Base-by-base conservation (phyloP, 2,329 filamentous ascomycete genomes). In the Penicillium sp. region DNA sequence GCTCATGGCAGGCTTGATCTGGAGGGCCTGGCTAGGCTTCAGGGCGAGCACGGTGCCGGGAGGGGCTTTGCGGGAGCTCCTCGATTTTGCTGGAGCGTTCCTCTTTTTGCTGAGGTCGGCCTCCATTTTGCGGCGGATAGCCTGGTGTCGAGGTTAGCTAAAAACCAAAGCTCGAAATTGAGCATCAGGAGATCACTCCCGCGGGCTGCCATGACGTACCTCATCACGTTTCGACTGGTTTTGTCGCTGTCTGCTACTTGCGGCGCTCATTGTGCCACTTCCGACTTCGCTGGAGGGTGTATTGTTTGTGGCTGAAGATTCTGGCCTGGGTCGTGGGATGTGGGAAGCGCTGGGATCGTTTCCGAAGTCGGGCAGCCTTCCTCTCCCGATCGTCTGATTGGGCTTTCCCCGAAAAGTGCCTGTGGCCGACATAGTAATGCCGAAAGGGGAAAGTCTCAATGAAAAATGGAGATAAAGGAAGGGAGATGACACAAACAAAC, bases 201-300 rank as follows among this genome's bases (percentile, higher is more conserved):
- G 43, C 42, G 57, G 33, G 37, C 35, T 21, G 43, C 46, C 38
- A 55, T 60, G 45, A 62, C 85, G 71, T 82, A 99, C 94, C 89
- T 99, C 94, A 88, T 99, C 94, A 78, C 93, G 88, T 81, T 97
- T 97, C 67, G 88, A 89, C 83, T 97, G 93, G 80, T 97, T 97
- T 77, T 93, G 90, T 72, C 94, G 86, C 77, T 94, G 90, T 72
- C 94, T 87, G 78, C 93, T 97, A 77, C 93, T 97, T 54, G 73
- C 73, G 68, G 92, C 90, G 79, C 91, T 97, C 79, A 97, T 85
- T 41, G 89, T 87, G 55, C 91, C 90, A 62, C 75, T 80, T 59
- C 76, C 78, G 54, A 79, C 78, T 69, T 87, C 85, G 70, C 81
- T 84, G 21, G 65, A 67, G 21, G 70, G 64, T 29, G 64, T 62